Conservation (phyloP, 2,329 filamentous ascomycete species). For the Xylariaceae sp. region DNA sequence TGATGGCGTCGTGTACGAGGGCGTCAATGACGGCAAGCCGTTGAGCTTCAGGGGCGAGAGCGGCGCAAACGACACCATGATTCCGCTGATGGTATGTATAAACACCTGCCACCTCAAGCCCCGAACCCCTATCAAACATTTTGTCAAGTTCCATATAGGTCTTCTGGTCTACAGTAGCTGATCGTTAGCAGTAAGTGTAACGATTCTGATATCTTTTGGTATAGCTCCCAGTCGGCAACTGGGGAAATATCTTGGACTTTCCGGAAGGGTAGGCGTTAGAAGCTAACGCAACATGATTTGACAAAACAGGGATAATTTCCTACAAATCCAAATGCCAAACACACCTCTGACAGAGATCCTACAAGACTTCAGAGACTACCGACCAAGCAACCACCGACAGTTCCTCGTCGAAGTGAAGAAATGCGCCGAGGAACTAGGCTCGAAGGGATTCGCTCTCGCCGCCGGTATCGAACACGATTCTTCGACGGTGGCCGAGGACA, state of each 20-base stretch:
- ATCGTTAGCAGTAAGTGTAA: not conserved
- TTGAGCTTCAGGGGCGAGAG: slow-evolving; percentile 88
- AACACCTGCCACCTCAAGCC: not conserved
- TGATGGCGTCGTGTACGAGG: slow-evolving; percentile 86
- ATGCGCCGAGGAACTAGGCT: slow-evolving; percentile 50
- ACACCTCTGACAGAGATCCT: slow-evolving; percentile 90
- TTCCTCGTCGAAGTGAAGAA: slow-evolving; percentile 75
- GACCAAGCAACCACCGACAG: slow-evolving; percentile 83
- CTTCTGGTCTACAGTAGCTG: not conserved
- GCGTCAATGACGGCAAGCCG: slow-evolving; percentile 70
- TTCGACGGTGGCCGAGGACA: slow-evolving; percentile 29
- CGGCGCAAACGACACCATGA: slow-evolving; percentile 93
- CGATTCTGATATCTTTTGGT: not conserved
- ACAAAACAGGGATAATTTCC: slow-evolving; percentile 66
- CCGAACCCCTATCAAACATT: not conserved
- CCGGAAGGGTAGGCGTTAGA: not conserved
- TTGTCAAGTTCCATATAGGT: not conserved
- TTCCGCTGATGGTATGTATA: slow-evolving; percentile 66
- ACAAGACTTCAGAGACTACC: slow-evolving; percentile 84
- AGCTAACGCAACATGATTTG: not conserved
- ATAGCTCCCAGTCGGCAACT: not conserved
- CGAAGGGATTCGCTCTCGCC: slow-evolving; percentile 62
- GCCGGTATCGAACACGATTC: slow-evolving; percentile 33
- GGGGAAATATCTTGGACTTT: not conserved
- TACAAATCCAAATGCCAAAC: slow-evolving; percentile 83